Conservation (phyloP, 2,329 filamentous ascomycete genomes). For the Aspergillus sergii region DNA sequence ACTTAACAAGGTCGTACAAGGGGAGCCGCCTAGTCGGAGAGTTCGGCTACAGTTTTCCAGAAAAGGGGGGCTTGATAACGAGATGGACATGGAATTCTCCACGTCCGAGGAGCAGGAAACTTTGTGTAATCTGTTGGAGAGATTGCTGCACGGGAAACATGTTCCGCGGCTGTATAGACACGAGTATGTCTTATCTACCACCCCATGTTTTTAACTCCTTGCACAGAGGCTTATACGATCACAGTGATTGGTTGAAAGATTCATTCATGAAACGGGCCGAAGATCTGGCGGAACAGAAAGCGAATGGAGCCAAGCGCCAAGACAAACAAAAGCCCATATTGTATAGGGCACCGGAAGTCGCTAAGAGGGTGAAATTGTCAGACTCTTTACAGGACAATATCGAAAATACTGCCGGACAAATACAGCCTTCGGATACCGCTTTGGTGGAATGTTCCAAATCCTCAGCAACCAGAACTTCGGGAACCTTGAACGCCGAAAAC, state of each 20-base stretch:
- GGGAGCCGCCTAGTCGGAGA: conserved; percentile 29
- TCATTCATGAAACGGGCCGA: conserved; percentile 23
- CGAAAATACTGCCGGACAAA: conserved; percentile 13
- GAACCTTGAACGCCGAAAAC: conserved; percentile 6
- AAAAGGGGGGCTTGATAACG: conserved; percentile 17
- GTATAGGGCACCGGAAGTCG: conserved; percentile 11
- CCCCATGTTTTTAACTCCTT: not conserved
- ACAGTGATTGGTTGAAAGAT: conserved; percentile 38
- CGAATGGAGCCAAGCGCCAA: conserved; percentile 20
- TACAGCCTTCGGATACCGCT: conserved; percentile 7
- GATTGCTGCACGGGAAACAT: conserved; percentile 12
- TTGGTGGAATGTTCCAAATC: conserved; percentile 6
- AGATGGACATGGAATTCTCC: conserved; percentile 34
- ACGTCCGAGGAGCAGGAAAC: conserved; percentile 22
- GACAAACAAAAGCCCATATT: conserved; percentile 8
- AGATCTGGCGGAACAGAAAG: not conserved
- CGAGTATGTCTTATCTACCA: conserved; percentile 26
- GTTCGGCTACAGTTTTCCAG: conserved; percentile 31
- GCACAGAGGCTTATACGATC: conserved; percentile 11
- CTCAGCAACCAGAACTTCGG: conserved; percentile 1
- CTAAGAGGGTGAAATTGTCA: conserved; percentile 35
- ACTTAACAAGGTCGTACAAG: conserved; percentile 23
- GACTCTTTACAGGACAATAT: conserved; percentile 29
- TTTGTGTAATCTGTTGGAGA: conserved; percentile 22
- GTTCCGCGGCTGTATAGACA: conserved; percentile 18